A percentile compares a stretch with the other conserved stretches of the same genome.
These are phyloP conservation scores for Mrakia gelida DNA, from an alignment of 768 basidiomycete genomes.

Conservation along the genomic window DNA sequence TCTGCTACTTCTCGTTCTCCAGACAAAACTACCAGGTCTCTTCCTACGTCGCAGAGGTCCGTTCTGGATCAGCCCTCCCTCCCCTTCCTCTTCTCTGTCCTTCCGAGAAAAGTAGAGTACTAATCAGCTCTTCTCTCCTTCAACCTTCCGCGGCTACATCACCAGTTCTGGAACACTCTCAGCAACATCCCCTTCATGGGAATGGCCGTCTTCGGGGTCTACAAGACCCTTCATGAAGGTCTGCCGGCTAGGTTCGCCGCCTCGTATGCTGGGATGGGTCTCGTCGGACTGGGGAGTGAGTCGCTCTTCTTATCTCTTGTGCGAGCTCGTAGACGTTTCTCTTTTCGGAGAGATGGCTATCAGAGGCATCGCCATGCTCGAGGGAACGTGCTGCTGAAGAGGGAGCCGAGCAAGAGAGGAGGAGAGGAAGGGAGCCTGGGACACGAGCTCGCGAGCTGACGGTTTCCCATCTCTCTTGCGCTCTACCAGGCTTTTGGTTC, in stretches of 20 bases:
- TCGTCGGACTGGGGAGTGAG: conserved; percentile 14
- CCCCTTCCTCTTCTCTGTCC: neutral
- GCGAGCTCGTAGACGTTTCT: too few relatives aligned
- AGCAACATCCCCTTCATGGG: conserved; percentile 15
- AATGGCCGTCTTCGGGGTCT: conserved; percentile 10
- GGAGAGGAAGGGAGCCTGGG: neutral
- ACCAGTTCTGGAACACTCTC: conserved; percentile 15
- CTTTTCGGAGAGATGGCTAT: neutral
- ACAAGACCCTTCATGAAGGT: neutral
- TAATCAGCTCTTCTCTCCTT: neutral
- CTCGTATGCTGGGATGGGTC: neutral
- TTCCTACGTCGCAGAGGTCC: conserved; percentile 9
- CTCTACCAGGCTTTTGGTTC: conserved; percentile 12
- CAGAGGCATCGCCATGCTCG: too few relatives aligned
- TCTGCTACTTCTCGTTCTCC: neutral
- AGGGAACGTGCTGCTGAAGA: too few relatives aligned
- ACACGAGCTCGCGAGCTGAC: conserved; percentile 1
- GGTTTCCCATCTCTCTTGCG: neutral
- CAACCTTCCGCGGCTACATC: neutral
- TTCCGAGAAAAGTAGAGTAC: neutral
- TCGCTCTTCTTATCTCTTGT: neutral
- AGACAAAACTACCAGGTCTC: conserved; percentile 2
- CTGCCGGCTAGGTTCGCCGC: neutral
- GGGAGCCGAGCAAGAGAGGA: neutral
- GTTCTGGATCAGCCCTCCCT: too few relatives aligned